These are phyloP conservation scores for Backusella luteola DNA, from an alignment of 192 early-diverging fungal species.

Conservation along the genomic window DNA sequence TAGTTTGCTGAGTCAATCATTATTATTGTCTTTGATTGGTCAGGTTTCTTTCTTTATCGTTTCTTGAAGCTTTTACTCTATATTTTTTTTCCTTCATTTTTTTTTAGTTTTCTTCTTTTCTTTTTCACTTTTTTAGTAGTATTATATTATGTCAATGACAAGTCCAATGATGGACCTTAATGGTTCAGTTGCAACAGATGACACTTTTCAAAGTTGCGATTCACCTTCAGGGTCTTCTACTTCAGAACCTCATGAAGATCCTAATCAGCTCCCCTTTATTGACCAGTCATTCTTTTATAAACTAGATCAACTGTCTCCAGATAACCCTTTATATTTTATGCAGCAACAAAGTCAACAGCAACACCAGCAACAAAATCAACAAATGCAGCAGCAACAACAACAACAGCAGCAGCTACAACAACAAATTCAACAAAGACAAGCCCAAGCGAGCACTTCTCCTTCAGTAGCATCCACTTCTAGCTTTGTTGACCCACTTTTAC, in stretches of 20 bases:
- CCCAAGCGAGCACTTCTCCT: background rate
- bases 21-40: background rate
- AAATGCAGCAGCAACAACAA: background rate
- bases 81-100: background rate
- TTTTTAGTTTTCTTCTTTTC: background rate
- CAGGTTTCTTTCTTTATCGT: background rate
- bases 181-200: slow-evolving; percentile 10
- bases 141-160: background rate
- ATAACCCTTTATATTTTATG: slow-evolving; percentile 23
- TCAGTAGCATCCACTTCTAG: slow-evolving; percentile 13
- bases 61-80: background rate
- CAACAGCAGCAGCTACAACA: background rate
- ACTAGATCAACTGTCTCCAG: slow-evolving; percentile 20
- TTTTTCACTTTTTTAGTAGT: background rate
- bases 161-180: slow-evolving; percentile 2
- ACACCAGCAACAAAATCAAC: background rate
- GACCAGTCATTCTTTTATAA: slow-evolving; percentile 21
- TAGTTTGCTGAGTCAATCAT: slow-evolving; percentile 1
- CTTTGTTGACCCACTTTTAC: slow-evolving; percentile 28
- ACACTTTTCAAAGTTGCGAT: slow-evolving; percentile 23
- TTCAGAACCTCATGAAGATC: slow-evolving; percentile 29
- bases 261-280: slow-evolving; percentile 15
- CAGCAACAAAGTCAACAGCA: background rate
- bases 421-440: background rate
- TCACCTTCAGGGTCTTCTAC: slow-evolving; percentile 32